These are phyloP conservation scores for Leccinum variabile DNA, from an alignment of 1,284 basidiomycete genomes.

Conservation along the genomic window DNA sequence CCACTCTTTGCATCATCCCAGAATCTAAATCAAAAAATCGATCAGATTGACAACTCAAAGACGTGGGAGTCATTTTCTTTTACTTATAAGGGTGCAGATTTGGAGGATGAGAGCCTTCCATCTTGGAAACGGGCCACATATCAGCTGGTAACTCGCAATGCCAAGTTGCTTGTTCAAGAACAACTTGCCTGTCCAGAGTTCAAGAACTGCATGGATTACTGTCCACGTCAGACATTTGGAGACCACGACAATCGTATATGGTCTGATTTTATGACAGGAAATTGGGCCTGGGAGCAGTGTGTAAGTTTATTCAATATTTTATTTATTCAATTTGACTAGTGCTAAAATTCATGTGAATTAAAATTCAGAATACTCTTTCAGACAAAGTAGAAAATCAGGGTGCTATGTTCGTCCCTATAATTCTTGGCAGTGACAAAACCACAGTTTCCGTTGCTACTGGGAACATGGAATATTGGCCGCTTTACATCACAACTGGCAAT, in stretches of 20 bases:
- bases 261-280: background rate
- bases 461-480: background rate
- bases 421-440: constrained; percentile 13
- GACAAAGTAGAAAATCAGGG: background rate
- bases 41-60: background rate
- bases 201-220: background rate
- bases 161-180: background rate
- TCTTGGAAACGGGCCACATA: background rate
- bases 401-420: constrained; percentile 1
- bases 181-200: background rate
- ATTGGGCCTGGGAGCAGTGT: background rate
- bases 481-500: background rate
- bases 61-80: background rate
- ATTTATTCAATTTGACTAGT: background rate
- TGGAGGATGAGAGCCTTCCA: background rate
- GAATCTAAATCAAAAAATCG: background rate
- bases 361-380: background rate
- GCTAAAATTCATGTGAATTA: no score
- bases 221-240: background rate
- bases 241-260: background rate
- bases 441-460: constrained; percentile 7
- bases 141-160: background rate
- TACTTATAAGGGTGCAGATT: background rate
- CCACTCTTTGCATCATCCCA: background rate
- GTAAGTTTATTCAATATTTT: background rate